Conservation (phyloP, 2,329 filamentous ascomycete species). For the Aphanoascus verrucosus region DNA sequence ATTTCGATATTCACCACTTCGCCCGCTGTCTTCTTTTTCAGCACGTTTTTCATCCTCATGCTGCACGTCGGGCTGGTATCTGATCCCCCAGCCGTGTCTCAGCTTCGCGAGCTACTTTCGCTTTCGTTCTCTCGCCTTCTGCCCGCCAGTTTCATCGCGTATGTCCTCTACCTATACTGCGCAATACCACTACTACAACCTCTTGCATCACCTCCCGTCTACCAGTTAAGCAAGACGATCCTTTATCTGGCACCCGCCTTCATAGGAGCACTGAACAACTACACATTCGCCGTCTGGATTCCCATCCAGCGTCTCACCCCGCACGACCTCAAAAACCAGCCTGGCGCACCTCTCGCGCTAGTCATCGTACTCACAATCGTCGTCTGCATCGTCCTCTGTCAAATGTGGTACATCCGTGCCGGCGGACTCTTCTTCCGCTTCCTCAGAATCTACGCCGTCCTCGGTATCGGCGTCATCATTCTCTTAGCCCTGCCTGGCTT, state of each 20-base stretch:
- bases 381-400: conserved; percentile 55
- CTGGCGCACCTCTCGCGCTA: conserved; percentile 74
- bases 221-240: conserved; percentile 76
- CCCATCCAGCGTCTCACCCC: conserved; percentile 85
- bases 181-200: conserved; percentile 59
- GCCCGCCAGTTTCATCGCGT: conserved; percentile 76
- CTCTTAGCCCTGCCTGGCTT: conserved; percentile 64
- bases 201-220: conserved; percentile 50
- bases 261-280: conserved; percentile 85
- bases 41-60: conserved; percentile 70
- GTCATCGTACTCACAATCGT: conserved; percentile 65
- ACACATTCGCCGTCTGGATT: conserved; percentile 78
- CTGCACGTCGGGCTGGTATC: conserved; percentile 83
- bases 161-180: conserved; percentile 78
- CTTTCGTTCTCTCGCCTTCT: conserved; percentile 70
- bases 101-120: conserved; percentile 63
- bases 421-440: conserved; percentile 72
- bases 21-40: conserved; percentile 73
- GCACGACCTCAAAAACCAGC: conserved; percentile 79
- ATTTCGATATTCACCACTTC: conserved; percentile 74
- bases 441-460: conserved; percentile 63
- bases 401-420: conserved; percentile 76
- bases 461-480: conserved; percentile 56
- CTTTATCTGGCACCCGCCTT: conserved; percentile 85
- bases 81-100: conserved; percentile 62